Conservation (phyloP, 1,139 yeast species). For the Debaryomyces nepalensis region DNA sequence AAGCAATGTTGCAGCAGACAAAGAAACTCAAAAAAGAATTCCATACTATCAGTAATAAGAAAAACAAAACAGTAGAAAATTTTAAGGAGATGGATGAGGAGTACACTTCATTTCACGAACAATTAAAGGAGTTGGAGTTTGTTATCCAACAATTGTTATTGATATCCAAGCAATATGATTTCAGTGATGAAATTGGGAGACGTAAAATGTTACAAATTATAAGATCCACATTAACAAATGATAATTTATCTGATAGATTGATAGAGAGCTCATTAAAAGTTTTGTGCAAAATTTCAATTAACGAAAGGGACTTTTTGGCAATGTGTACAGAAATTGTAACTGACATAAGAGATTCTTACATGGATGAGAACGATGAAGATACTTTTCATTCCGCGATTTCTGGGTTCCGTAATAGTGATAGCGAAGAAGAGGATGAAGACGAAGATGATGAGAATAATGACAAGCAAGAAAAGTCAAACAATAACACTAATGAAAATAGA, state of each 20-base stretch:
- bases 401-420: conserved; percentile 32
- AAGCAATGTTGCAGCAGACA: not conserved
- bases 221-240: conserved; percentile 62
- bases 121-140: conserved; percentile 66
- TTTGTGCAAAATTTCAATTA: conserved; percentile 70
- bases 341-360: conserved; percentile 76
- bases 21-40: conserved; percentile 17
- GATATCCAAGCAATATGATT: conserved; percentile 76
- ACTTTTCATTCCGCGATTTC: conserved; percentile 64
- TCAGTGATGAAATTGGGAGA: conserved; percentile 90
- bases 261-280: conserved; percentile 66
- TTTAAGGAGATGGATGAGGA: conserved; percentile 25
- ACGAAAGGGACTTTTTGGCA: conserved; percentile 81
- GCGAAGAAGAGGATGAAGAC: conserved; percentile 26
- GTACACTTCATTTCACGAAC: conserved; percentile 34
- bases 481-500: conserved; percentile 20
- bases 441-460: conserved; percentile 27
- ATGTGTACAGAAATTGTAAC: conserved; percentile 86
- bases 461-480: conserved; percentile 19
- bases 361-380: conserved; percentile 45
- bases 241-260: conserved; percentile 56
- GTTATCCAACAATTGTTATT: conserved; percentile 73
- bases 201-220: conserved; percentile 76
- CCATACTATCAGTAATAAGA: conserved; percentile 12
- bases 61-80: conserved; percentile 12